phyloP scores from a whole-genome alignment of 257 asterid species.

The Thymus quinquecostatus region DNA sequence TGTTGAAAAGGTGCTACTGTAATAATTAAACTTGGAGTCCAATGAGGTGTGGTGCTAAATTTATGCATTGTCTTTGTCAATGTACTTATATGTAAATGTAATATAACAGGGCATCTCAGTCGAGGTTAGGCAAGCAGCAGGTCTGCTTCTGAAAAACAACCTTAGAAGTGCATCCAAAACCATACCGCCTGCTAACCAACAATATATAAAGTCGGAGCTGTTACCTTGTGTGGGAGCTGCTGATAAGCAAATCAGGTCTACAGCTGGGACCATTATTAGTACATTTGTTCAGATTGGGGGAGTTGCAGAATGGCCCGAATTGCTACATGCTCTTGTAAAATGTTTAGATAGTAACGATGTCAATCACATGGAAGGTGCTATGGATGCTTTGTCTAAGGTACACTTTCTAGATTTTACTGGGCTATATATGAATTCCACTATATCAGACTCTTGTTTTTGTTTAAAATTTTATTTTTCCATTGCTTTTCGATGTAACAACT shows the following conservation, averaged over 20 bases:
- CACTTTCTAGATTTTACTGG: constrained; percentile 20
- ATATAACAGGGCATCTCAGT: constrained; percentile 82
- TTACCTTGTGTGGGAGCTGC: constrained; percentile 87
- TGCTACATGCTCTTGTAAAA: constrained; percentile 77
- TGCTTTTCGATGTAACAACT: background rate
- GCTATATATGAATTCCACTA: constrained; percentile 10
- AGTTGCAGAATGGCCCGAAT: constrained; percentile 88
- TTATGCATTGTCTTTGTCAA: constrained; percentile 5
- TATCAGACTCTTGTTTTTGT: constrained; percentile 6
- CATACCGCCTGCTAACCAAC: constrained; percentile 76
- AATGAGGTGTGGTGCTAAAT: constrained; percentile 47
- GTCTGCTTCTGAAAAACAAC: constrained; percentile 89
- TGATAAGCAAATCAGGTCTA: constrained; percentile 88
- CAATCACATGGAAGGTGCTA: constrained; percentile 97
- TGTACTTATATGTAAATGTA: constrained; percentile 27
- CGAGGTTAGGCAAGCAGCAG: constrained; percentile 98
- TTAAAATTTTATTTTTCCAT: background rate
- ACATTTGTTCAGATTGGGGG: constrained; percentile 89
- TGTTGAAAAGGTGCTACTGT: background rate
- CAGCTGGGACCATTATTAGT: constrained; percentile 92
- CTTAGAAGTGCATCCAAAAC: constrained; percentile 56
- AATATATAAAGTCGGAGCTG: constrained; percentile 74
- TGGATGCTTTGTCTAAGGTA: constrained; percentile 99
- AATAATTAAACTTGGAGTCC: constrained; percentile 31
- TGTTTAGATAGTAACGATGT: constrained; percentile 88